Evolutionary conservation across 176 grass and related monocot genomes (phyloP).

Genomic region (Otatea glauca): DNA sequence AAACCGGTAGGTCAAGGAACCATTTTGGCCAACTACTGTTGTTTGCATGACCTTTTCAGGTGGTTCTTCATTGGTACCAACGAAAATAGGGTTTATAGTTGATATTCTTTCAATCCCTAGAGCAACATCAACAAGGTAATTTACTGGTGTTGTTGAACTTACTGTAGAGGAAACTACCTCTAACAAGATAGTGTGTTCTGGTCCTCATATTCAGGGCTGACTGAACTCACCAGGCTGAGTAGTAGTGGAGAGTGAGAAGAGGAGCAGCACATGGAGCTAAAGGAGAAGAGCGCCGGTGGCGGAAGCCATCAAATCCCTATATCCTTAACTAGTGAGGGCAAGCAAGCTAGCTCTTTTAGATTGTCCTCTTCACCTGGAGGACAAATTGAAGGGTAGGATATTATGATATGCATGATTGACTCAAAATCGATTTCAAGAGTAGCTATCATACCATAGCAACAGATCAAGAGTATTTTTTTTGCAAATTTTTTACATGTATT

Average conservation of each 20-base stretch:
- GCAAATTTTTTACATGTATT: too few species aligned
- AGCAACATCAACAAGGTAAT: slow-evolving; percentile 89
- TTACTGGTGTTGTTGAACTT: slow-evolving; percentile 82
- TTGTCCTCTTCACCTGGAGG: neutral
- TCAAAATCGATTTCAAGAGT: too few species aligned
- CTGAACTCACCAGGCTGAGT: neutral
- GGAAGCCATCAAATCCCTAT: neutral
- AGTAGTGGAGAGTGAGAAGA: neutral
- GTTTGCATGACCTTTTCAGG: slow-evolving; percentile 98
- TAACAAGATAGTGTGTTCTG: slow-evolving; percentile 75
- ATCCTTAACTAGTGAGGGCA: neutral
- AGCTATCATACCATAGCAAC: too few species aligned
- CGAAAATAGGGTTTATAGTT: slow-evolving; percentile 65
- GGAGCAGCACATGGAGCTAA: too few species aligned
- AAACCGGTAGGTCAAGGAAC: slow-evolving; percentile 76
- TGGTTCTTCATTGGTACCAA: slow-evolving; percentile 52
- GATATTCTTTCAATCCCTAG: slow-evolving; percentile 76
- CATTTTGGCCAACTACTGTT: slow-evolving; percentile 83
- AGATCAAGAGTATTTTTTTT: too few species aligned
- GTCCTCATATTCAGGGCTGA: slow-evolving; percentile 62
- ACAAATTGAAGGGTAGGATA: neutral
- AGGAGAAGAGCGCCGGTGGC: neutral
- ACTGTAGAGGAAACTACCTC: slow-evolving; percentile 85
- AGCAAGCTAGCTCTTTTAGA: neutral
- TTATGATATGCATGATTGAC: too few species aligned